These are phyloP conservation scores for Globisporangium sylvaticum DNA, from an alignment of 352 stramenopile genomes.

Conservation along the genomic window DNA sequence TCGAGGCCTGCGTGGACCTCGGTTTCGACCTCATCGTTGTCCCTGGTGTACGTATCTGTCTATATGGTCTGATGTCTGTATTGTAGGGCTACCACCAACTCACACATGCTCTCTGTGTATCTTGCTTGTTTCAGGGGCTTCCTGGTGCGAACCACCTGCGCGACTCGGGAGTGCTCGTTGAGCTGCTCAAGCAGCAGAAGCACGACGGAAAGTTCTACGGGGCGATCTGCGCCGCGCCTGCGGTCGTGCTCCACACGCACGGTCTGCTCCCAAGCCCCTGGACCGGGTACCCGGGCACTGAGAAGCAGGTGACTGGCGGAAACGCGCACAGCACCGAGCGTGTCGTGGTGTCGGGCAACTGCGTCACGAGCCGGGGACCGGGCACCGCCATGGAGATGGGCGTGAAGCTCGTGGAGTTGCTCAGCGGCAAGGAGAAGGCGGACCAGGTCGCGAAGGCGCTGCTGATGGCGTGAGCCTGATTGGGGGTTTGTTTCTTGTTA, in stretches of 20 bases:
- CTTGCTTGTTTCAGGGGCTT: conserved; percentile 36
- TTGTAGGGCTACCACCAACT: too few species aligned
- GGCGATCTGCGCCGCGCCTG: conserved; percentile 74
- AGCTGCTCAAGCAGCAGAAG: conserved; percentile 64
- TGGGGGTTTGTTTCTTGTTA: background rate
- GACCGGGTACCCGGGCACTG: conserved; percentile 71
- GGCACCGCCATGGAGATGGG: conserved; percentile 81
- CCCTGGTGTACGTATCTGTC: conserved; percentile 36
- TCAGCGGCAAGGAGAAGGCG: conserved; percentile 59
- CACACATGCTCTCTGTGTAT: conserved; percentile 1
- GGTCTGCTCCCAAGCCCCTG: conserved; percentile 44
- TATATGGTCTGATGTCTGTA: too few species aligned
- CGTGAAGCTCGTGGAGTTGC: conserved; percentile 76
- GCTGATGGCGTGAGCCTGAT: conserved; percentile 24
- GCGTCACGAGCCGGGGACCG: conserved; percentile 73
- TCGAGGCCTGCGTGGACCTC: conserved; percentile 52
- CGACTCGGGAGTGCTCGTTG: conserved; percentile 53
- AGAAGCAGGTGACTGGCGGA: conserved; percentile 50
- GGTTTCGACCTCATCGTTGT: conserved; percentile 67
- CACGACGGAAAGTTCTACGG: conserved; percentile 59
- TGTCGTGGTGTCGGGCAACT: conserved; percentile 71
- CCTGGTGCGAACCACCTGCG: conserved; percentile 64
- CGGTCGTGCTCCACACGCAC: conserved; percentile 63
- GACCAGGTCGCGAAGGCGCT: conserved; percentile 55
- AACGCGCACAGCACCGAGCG: conserved; percentile 32